phyloP scores from a whole-genome alignment of 345 rosid genomes.

The Leavenworthia alabamica region DNA sequence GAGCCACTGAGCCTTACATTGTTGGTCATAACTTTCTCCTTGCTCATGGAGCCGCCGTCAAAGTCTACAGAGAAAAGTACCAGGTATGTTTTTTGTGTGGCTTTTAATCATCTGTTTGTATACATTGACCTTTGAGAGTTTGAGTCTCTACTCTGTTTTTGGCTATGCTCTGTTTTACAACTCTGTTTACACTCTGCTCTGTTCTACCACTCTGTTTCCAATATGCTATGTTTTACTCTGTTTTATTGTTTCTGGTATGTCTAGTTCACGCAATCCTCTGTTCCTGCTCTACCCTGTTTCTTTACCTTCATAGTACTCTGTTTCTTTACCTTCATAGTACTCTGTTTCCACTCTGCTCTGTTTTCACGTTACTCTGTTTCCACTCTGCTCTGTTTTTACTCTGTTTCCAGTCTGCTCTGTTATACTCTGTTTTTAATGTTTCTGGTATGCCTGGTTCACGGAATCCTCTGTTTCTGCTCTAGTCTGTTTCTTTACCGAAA shows the following conservation, averaged over 20 bases:
- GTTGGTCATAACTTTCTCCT: conserved; percentile 37
- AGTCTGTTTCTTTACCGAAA: neutral
- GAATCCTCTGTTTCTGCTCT: neutral
- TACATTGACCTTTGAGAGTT: neutral
- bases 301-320: neutral
- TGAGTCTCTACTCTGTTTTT: neutral
- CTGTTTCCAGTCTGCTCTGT: neutral
- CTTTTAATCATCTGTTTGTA: neutral
- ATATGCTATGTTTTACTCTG: no score
- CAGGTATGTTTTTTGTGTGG: conserved; percentile 9
- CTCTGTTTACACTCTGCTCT: neutral
- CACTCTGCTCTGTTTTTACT: neutral
- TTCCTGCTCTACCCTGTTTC: neutral
- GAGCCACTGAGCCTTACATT: conserved; percentile 34
- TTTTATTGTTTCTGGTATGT: neutral
- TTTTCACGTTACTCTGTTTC: neutral
- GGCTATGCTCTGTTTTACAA: neutral
- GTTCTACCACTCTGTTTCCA: no score
- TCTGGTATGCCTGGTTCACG: no score
- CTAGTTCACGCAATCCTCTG: neutral
- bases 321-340: no score
- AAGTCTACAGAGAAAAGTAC: conserved; percentile 33
- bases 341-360: neutral
- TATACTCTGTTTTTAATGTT: neutral
- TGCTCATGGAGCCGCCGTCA: conserved; percentile 37